Evolutionary conservation across 2,329 filamentous ascomycete genomes (phyloP), one percentile per base, ranked within the genome.

Genomic region (Ophiostoma australiae): DNA sequence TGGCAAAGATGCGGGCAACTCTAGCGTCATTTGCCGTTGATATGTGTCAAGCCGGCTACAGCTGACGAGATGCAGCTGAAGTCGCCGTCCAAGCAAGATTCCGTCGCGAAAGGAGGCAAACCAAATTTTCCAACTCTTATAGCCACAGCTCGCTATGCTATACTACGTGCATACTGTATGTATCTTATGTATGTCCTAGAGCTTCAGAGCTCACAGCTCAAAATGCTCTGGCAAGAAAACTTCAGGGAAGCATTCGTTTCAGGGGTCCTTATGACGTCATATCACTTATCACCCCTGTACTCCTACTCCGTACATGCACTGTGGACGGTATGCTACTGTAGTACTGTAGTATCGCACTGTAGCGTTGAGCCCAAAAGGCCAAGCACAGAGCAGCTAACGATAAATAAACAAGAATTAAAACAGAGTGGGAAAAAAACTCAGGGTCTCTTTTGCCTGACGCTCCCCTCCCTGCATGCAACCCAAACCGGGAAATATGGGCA

Each of bases 181-280:
- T 31, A 31, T 3, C 1, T 31, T 3, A 48, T n/a, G 17, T 17
- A 48, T n/a, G n/a, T n/a, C n/a, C n/a, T n/a, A n/a, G n/a, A n/a
- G 17, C 44, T 48, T 20, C 17, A 48, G 2, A n/a, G 44, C 44
- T 20, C 17, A 6, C 44, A 6, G 37, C 37, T 39, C 37, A 39
- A 10, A 39, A 39, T 39, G 17, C 44, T 44, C 41, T 15, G 17
- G 44, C 10, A 58, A 13, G 1, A 58, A 27, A 13, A 58, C 52
- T 58, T 4, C 52, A 35, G 20, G 15, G 7, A 67, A 41, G 8
- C 61, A 67, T 33, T 41, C n/a, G 33, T 67, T 67, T 67, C 63
- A 35, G 63, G 37, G 63, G 63, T 67, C 63, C 17, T 20, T 67
- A 37, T 41, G 37, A 63, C 58, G 58, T 31, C 58, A 33, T 63